Conservation (phyloP, 2,329 filamentous ascomycete genomes). For the Aspergillus neoniger region DNA sequence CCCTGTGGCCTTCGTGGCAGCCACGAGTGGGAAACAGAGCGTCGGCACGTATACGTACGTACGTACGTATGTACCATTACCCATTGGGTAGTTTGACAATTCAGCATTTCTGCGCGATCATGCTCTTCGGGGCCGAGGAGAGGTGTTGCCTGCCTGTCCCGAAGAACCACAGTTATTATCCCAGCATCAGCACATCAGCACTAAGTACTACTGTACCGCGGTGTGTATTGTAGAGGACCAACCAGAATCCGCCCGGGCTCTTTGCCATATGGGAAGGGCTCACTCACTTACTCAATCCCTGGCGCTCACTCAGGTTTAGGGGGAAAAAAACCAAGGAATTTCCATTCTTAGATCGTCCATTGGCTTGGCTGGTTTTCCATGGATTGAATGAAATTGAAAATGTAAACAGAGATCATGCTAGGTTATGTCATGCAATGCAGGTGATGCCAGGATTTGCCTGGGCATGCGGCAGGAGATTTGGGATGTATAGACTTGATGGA, state of each 20-base stretch:
- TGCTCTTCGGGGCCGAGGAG: neutral
- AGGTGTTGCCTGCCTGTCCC: neutral
- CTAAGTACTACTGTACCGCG: neutral
- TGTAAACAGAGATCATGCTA: conserved; percentile 14
- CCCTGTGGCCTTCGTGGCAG: neutral
- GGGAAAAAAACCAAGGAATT: neutral
- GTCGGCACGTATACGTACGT: neutral
- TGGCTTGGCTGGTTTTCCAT: neutral
- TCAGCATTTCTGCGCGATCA: neutral
- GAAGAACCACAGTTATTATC: neutral
- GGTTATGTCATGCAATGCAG: conserved; percentile 19
- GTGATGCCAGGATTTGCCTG: conserved; percentile 19
- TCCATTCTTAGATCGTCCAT: neutral
- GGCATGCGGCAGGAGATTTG: neutral
- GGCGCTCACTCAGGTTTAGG: neutral
- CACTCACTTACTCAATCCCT: neutral
- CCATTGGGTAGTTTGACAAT: neutral
- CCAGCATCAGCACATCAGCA: neutral
- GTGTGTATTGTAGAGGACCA: neutral
- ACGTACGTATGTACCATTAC: neutral
- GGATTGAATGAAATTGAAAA: neutral
- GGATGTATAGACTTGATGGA: neutral
- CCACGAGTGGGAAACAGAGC: neutral
- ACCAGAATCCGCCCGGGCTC: neutral
- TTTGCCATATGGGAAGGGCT: neutral